phyloP scores from a whole-genome alignment of 495 filamentous ascomycete genomes.

The Lasiosphaeriaceae sp. region DNA sequence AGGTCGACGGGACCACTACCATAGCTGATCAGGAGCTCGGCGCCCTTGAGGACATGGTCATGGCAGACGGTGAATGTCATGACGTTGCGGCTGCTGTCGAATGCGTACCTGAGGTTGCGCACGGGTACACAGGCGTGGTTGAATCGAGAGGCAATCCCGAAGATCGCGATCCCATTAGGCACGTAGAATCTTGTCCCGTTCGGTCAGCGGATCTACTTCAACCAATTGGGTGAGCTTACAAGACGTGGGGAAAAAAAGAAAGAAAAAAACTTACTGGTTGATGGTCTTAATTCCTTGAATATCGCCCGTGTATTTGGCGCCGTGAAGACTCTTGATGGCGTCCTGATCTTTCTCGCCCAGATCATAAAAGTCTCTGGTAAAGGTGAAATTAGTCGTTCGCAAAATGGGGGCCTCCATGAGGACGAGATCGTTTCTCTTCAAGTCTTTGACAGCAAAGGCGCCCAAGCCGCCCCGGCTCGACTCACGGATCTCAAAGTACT shows the following conservation, averaged over 20 bases:
- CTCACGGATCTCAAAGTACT: slow-evolving; percentile 21
- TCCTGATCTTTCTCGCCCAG: slow-evolving; percentile 12
- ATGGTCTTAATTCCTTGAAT: slow-evolving; percentile 21
- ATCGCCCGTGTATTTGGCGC: neutral
- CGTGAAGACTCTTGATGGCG: slow-evolving; percentile 12
- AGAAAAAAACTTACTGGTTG: slow-evolving; percentile 27
- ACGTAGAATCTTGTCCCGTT: slow-evolving; percentile 19
- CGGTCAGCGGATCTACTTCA: neutral
- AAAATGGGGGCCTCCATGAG: slow-evolving; percentile 25
- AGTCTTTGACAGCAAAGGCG: slow-evolving; percentile 24
- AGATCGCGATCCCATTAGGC: slow-evolving; percentile 20
- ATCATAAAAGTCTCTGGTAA: slow-evolving; percentile 14
- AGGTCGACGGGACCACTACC: slow-evolving; percentile 21
- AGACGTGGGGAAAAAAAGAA: neutral
- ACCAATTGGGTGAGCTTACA: neutral
- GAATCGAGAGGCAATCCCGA: slow-evolving; percentile 27
- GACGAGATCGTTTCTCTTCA: slow-evolving; percentile 23
- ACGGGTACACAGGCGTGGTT: slow-evolving; percentile 31
- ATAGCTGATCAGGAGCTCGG: slow-evolving; percentile 32
- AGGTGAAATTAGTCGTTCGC: slow-evolving; percentile 2
- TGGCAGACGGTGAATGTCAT: slow-evolving; percentile 17
- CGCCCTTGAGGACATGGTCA: slow-evolving; percentile 20
- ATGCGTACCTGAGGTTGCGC: slow-evolving; percentile 19
- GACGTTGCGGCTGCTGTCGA: neutral
- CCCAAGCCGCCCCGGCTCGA: slow-evolving; percentile 27